Evolutionary conservation across 2,329 filamentous ascomycete species (phyloP).

Genomic region (Bisporella sp.): DNA sequence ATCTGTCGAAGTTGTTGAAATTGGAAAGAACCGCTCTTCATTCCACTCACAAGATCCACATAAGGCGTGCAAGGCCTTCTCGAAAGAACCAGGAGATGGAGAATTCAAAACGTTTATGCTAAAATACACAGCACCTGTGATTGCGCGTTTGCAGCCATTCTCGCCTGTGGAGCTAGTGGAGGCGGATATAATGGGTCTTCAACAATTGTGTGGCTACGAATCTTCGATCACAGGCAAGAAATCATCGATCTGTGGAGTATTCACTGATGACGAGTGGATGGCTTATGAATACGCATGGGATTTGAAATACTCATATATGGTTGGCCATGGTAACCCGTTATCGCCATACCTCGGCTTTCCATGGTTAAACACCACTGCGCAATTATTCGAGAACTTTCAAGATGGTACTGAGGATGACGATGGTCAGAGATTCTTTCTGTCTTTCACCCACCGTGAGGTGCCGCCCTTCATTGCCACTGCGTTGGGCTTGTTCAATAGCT

Average conservation of each 20-base stretch:
- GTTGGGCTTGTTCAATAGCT: slow-evolving; percentile 65
- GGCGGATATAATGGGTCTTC: slow-evolving; percentile 57
- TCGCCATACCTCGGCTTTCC: slow-evolving; percentile 55
- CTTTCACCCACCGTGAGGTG: slow-evolving; percentile 63
- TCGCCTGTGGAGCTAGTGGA: slow-evolving; percentile 56
- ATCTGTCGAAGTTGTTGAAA: slow-evolving; percentile 20
- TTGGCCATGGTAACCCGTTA: slow-evolving; percentile 54
- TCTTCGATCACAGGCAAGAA: slow-evolving; percentile 53
- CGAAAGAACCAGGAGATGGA: slow-evolving; percentile 21
- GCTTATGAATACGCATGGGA: slow-evolving; percentile 59
- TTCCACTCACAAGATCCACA: slow-evolving; percentile 30
- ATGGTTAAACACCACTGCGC: slow-evolving; percentile 57
- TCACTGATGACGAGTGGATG: slow-evolving; percentile 58
- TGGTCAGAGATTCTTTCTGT: slow-evolving; percentile 55
- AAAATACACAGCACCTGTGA: slow-evolving; percentile 53
- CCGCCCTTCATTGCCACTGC: slow-evolving; percentile 61
- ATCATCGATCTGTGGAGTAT: slow-evolving; percentile 55
- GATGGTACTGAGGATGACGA: slow-evolving; percentile 18
- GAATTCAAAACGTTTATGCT: slow-evolving; percentile 34
- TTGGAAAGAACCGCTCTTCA: slow-evolving; percentile 47
- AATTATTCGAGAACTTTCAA: slow-evolving; percentile 34
- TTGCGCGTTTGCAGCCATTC: slow-evolving; percentile 45
- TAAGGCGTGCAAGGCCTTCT: slow-evolving; percentile 52
- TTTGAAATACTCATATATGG: slow-evolving; percentile 57
- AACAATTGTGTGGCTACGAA: slow-evolving; percentile 60